Percentiles rank a stretch among this genome's conserved stretches.
Conservation (phyloP, 2,329 filamentous ascomycete species). For the Fusarium humuli region DNA sequence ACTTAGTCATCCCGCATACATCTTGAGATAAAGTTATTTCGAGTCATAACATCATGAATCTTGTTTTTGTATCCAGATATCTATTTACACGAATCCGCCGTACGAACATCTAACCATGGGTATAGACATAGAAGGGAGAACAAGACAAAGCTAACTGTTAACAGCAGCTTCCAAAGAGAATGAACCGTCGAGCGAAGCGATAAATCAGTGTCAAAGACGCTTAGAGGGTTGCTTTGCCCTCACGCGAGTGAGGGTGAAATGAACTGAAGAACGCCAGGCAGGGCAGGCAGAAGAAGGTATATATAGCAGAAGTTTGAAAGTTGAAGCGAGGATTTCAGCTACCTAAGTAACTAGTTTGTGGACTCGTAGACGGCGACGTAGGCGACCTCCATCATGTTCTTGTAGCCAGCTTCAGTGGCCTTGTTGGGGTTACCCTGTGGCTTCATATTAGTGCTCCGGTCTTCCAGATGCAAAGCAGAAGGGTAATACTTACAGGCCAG, state of each 20-base stretch:
- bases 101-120: background rate
- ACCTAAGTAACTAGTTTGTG: slow-evolving; percentile 16
- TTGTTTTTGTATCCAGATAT: slow-evolving; percentile 23
- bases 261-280: slow-evolving; percentile 11
- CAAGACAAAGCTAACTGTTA: slow-evolving; percentile 9
- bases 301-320: slow-evolving; percentile 5
- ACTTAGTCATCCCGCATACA: background rate
- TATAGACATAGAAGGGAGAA: slow-evolving; percentile 24
- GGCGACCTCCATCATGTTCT: slow-evolving; percentile 56
- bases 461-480: background rate
- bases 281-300: background rate
- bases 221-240: background rate
- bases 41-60: slow-evolving; percentile 32
- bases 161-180: slow-evolving; percentile 4
- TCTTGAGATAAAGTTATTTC: background rate
- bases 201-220: slow-evolving; percentile 5
- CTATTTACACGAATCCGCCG: slow-evolving; percentile 26
- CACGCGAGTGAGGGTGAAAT: background rate
- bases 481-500: slow-evolving; percentile 52
- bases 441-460: slow-evolving; percentile 5
- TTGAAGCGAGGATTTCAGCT: background rate
- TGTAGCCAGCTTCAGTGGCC: slow-evolving; percentile 52
- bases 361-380: slow-evolving; percentile 56
- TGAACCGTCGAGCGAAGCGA: background rate
- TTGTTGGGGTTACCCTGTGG: slow-evolving; percentile 50